phyloP scores from a whole-genome alignment of 192 early-diverging fungal species.

The Piromyces sp. region DNA sequence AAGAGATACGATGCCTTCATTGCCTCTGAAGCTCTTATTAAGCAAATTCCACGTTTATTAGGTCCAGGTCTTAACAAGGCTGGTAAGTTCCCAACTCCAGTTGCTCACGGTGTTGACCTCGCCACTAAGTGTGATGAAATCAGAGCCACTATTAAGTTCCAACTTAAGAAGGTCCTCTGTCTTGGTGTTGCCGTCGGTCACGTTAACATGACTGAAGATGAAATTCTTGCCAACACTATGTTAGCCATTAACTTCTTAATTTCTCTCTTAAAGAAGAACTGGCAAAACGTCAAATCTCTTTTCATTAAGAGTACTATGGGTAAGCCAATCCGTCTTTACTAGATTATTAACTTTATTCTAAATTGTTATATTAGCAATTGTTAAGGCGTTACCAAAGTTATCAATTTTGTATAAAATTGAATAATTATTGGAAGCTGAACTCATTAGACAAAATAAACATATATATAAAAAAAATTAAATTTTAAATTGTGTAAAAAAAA shows the following conservation, averaged over 20 bases:
- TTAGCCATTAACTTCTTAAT: constrained; percentile 96
- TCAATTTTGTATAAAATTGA: background rate
- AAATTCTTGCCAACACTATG: constrained; percentile 92
- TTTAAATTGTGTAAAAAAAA: too few relatives aligned
- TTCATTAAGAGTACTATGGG: constrained; percentile 33
- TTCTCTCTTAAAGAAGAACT: constrained; percentile 95
- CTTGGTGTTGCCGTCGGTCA: constrained; percentile 91
- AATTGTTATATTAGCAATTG: background rate
- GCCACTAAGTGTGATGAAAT: constrained; percentile 78
- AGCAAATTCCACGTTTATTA: constrained; percentile 97
- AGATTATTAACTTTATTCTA: background rate
- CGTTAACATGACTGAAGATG: constrained; percentile 85
- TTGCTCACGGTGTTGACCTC: constrained; percentile 74
- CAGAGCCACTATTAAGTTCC: constrained; percentile 98
- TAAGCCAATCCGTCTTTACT: background rate
- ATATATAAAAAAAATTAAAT: background rate
- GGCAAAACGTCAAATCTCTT: constrained; percentile 97
- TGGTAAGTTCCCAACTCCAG: constrained; percentile 95
- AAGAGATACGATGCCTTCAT: constrained; percentile 97
- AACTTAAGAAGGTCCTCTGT: constrained; percentile 97
- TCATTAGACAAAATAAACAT: background rate
- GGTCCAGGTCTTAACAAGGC: constrained; percentile 96
- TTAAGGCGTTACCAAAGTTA: background rate
- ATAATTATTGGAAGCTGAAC: background rate
- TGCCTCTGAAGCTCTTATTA: constrained; percentile 91